Evolutionary conservation across 1,284 basidiomycete genomes (phyloP), one percentile per base, ranked within the genome.

Genomic region (Cutaneotrichosporon curvatum): DNA sequence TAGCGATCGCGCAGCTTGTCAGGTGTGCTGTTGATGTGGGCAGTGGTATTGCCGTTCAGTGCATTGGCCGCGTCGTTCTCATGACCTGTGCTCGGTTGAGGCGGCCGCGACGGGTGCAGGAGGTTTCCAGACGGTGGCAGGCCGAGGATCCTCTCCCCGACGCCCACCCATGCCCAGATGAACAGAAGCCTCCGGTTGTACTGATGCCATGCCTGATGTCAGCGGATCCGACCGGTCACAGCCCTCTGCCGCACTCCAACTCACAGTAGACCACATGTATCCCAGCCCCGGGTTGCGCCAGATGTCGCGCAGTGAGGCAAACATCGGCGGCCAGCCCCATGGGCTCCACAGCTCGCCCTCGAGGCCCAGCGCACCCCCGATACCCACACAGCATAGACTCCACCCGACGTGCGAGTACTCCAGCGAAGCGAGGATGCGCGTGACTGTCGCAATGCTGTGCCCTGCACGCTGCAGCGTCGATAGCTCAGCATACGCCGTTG

Each of bases 301-400:
- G 19, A 68, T 41, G 9, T 60, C 53, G 1, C 22, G 23, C 18
- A 67, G 31, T 22, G 48, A 53, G 8, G 25, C 67, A 47, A 68
- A 65, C 10, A 65, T 30, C 35, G 65, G 63, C 2, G 67, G 63
- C 60, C 61, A 68, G 4, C 67, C 67, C 60, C 63, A 70, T n/a
- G 64, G 65, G 20, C 50, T 56, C 44, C 53, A 65, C 33, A 63
- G 42, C 45, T 69, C 65, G 19, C 46, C 57, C 18, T 43, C 51
- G 56, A 59, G 57, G 6, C 61, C 63, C 32, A 67, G 37, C 7
- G 57, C 2, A 0, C 63, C 63, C 14, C 67, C 67, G 2, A 63
- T 20, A 1, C 37, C 22, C 8, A 69, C 61, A 6, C 50, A 46
- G 4, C 49, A 9, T 2, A 60, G 35, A 0, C 47, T 46, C 12